Conservation (phyloP, 805 yeast genomes). For the Cyberlindnera maclurae region DNA sequence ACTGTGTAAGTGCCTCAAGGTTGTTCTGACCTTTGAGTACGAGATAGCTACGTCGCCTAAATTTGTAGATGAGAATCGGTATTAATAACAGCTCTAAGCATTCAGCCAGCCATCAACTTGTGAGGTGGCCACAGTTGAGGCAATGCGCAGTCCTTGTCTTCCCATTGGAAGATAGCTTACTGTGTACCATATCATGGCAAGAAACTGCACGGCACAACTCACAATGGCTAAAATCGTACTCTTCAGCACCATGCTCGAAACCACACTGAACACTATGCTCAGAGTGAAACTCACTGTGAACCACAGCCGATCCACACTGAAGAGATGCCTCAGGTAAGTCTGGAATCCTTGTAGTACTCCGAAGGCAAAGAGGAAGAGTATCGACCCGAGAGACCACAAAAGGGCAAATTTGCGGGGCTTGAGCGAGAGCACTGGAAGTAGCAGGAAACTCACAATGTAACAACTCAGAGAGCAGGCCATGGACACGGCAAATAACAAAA, state of each 20-base stretch:
- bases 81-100: too few relatives aligned
- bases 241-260: slow-evolving; percentile 9
- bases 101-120: slow-evolving; percentile 17
- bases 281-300: slow-evolving; percentile 9
- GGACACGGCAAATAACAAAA: slow-evolving; percentile 14
- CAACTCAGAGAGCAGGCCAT: slow-evolving; percentile 17
- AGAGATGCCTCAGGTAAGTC: slow-evolving; percentile 9
- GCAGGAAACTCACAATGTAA: slow-evolving; percentile 14
- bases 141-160: slow-evolving; percentile 12
- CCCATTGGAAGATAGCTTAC: slow-evolving; percentile 19
- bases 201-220: slow-evolving; percentile 7
- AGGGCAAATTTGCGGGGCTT: slow-evolving; percentile 17
- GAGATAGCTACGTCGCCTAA: too few relatives aligned
- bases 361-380: slow-evolving; percentile 14
- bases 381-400: slow-evolving; percentile 14
- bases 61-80: too few relatives aligned
- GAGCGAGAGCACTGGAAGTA: slow-evolving; percentile 13
- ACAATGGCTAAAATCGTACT: slow-evolving; percentile 10
- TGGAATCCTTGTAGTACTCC: slow-evolving; percentile 11
- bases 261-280: slow-evolving; percentile 10
- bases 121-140: slow-evolving; percentile 11
- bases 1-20: too few relatives aligned
- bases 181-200: slow-evolving; percentile 11
- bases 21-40: too few relatives aligned
- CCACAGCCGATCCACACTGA: slow-evolving; percentile 16